Evolutionary conservation across 2,329 filamentous ascomycete genomes (phyloP), one percentile per base, ranked within the genome.

Genomic region (Cryphonectria nitschkei): DNA sequence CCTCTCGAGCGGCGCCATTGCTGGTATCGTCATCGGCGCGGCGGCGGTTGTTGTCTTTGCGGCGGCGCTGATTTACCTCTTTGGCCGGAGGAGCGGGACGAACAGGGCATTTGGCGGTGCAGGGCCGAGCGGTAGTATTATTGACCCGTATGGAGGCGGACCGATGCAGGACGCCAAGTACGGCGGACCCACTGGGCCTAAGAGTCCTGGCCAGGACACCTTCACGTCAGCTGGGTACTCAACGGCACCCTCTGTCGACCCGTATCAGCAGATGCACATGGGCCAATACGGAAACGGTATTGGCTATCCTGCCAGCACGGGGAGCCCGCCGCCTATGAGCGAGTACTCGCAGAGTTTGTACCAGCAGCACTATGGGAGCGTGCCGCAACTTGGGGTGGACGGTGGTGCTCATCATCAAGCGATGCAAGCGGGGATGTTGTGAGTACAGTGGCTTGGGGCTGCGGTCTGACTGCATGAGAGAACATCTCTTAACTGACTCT

Each of bases 1-100:
- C n/a, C 68, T 72, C 71, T 77, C 76, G 8, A 69, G 78, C 0
- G 88, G 88, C 4, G 86, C 85, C 2, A 90, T 91, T 39, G 88
- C 87, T 0, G 89, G 89, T 5, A 89, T 91, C 41, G 83, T 82
- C 0, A 81, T 91, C 50, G 88, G 88, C 34, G 79, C 77, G 0
- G 80, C 84, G 0, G 85, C 83, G 1, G 79, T 85, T 2, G 67
- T 87, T 4, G 72, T 83, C 26, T 73, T 84, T 0, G 84, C 81
- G 13, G 80, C 84, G 11, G 80, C 77, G 0, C 75, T 89, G 7
- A 74, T 89, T 66, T 86, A 85, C 67, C 74, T 86, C 61, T 86
- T 82, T 67, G 84, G 85, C 22, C 79, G 84, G 63, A 78, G 79
- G 11, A 79, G 81, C 34, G 81, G 81, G 2, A 76, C 80, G 61